phyloP scores from a whole-genome alignment of 1,139 yeast genomes.

The Suhomyces anneliseae region DNA sequence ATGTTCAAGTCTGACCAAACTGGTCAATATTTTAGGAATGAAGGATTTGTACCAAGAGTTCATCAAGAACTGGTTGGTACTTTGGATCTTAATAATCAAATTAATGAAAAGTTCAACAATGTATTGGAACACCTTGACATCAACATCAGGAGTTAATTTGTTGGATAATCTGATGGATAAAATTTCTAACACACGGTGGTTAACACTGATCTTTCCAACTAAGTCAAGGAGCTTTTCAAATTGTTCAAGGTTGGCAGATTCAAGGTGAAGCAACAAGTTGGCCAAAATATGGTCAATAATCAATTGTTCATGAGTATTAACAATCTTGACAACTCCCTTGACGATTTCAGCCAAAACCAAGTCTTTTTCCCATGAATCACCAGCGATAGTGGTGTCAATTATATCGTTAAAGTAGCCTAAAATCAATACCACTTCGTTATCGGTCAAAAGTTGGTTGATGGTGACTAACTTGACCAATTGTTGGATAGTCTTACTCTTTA shows the following conservation, averaged over 20 bases:
- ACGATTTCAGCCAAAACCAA: conserved; percentile 38
- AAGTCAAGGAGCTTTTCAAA: conserved; percentile 40
- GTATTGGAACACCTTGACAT: conserved; percentile 15
- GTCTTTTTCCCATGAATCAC: conserved; percentile 36
- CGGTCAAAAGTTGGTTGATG: conserved; percentile 45
- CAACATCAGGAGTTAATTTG: conserved; percentile 29
- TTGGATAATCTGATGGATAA: conserved; percentile 51
- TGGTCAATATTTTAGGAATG: conserved; percentile 30
- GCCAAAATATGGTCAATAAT: conserved; percentile 65
- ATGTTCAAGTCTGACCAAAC: conserved; percentile 9
- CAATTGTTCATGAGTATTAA: conserved; percentile 28
- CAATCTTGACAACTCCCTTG: conserved; percentile 53
- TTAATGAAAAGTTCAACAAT: conserved; percentile 28
- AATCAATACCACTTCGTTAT: conserved; percentile 59
- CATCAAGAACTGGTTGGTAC: conserved; percentile 31
- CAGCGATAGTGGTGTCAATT: conserved; percentile 34
- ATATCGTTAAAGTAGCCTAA: conserved; percentile 69
- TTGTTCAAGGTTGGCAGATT: conserved; percentile 24
- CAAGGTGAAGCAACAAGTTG: conserved; percentile 45
- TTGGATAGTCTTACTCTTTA: conserved; percentile 65
- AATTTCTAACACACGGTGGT: conserved; percentile 49
- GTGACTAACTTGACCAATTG: conserved; percentile 58
- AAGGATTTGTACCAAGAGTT: conserved; percentile 45
- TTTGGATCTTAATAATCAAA: conserved; percentile 25
- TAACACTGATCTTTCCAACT: conserved; percentile 45